These are phyloP conservation scores for Chloranthus sessilifolius DNA, from an alignment of 164 flowering plant species.

Conservation along the genomic window DNA sequence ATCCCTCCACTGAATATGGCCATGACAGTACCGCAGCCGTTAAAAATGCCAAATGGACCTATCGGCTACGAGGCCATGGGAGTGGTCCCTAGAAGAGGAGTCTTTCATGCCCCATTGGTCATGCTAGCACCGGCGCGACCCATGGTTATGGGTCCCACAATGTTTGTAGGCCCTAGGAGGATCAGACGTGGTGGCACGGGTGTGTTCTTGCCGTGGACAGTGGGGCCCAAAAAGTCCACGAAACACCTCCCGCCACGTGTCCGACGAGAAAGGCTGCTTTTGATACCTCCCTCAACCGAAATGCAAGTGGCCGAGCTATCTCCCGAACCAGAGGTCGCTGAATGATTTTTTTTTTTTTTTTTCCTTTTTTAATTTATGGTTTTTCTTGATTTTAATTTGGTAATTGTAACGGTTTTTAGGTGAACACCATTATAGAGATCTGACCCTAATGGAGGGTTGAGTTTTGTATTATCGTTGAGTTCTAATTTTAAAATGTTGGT, in stretches of 20 bases:
- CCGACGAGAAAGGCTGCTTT: constrained; percentile 53
- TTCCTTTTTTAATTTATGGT: too few species aligned
- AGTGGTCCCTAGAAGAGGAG: constrained; percentile 62
- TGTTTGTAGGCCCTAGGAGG: too few species aligned
- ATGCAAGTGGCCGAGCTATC: background rate
- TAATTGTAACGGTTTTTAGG: too few species aligned
- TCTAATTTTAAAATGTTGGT: too few species aligned
- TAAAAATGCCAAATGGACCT: constrained; percentile 31
- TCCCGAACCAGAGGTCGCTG: background rate
- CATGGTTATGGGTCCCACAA: constrained; percentile 38
- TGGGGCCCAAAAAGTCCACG: constrained; percentile 41
- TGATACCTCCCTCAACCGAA: constrained; percentile 32
- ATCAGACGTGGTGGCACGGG: constrained; percentile 68
- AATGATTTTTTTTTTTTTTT: background rate
- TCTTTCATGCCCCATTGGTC: constrained; percentile 51
- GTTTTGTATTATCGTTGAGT: constrained; percentile 11
- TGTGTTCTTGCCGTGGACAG: constrained; percentile 83
- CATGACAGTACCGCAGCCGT: constrained; percentile 43
- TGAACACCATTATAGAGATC: background rate
- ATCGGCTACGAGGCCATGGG: constrained; percentile 32
- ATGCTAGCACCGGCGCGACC: constrained; percentile 62
- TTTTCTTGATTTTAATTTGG: too few species aligned
- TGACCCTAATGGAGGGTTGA: background rate
- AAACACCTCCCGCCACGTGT: constrained; percentile 87
- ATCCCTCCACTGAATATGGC: constrained; percentile 35